phyloP scores from a whole-genome alignment of 495 filamentous ascomycete genomes.

The Tirmania nivea region DNA sequence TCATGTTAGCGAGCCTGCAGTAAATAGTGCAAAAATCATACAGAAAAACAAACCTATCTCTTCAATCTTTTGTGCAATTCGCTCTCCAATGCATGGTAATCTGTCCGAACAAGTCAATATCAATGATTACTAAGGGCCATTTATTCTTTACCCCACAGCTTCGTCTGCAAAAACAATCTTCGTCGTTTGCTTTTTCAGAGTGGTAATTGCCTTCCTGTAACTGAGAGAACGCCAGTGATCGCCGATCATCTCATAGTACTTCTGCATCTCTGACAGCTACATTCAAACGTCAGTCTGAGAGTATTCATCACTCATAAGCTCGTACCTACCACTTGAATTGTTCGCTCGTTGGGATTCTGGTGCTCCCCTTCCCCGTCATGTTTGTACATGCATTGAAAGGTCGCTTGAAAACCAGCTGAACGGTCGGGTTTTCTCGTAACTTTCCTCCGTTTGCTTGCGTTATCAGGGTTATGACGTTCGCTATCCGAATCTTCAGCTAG shows the following conservation, averaged over 20 bases:
- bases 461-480: too few species aligned
- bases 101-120: not conserved
- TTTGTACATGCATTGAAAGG: slow-evolving; percentile 47
- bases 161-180: slow-evolving; percentile 47
- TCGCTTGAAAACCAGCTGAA: slow-evolving; percentile 6
- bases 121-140: too few species aligned
- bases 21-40: not conserved
- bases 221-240: slow-evolving; percentile 66
- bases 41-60: slow-evolving; percentile 39
- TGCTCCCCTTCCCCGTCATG: slow-evolving; percentile 22
- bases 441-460: slow-evolving; percentile 1
- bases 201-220: slow-evolving; percentile 61
- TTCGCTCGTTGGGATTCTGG: slow-evolving; percentile 45
- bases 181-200: slow-evolving; percentile 40
- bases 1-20: not conserved
- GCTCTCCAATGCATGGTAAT: slow-evolving; percentile 50
- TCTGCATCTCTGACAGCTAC: slow-evolving; percentile 37
- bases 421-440: slow-evolving; percentile 2
- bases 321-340: slow-evolving; percentile 19
- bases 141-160: slow-evolving; percentile 26
- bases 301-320: not conserved
- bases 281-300: not conserved
- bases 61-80: slow-evolving; percentile 72
- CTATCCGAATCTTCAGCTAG: too few species aligned
- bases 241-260: slow-evolving; percentile 50